Evolutionary conservation across 2,329 filamentous ascomycete genomes (phyloP), one percentile per base, ranked within the genome.

Genomic region (Neonectria sp.): DNA sequence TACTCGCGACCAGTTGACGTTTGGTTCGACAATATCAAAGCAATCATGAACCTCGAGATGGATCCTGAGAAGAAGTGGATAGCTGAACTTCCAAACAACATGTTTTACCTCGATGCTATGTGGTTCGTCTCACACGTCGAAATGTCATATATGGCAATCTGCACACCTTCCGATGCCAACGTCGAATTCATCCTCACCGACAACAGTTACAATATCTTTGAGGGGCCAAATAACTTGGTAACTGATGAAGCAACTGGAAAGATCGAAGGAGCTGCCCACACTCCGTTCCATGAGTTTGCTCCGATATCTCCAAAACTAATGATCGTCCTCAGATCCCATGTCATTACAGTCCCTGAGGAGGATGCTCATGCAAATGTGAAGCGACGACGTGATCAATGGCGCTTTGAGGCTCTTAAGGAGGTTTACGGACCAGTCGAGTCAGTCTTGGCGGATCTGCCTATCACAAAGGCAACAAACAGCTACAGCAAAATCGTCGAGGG

Each of bases 11-110:
- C 60, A 24, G 21, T 55, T 11, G 52, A 63, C 40, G 60, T 63
- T 12, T 63, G 60, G 60, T 63, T 63, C n/a, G 40, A 63, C 52
- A 63, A 56, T 43, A n/a, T 63, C 25, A 56, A 63, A 31, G 15
- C 60, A 6, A 56, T 63, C 1, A 55, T 63, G 21, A 45, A 48
- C 12, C 31, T 55, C 15, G 46, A 56, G 13, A 49, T 63, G 60
- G 60, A 55, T 15, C 33, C 43, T 3, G 52, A 56, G 9, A 31
- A 55, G 24, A 13, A 43, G 6, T 63, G 52, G 60, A n/a, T 21
- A 6, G 2, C 1, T 15, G 43, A 55, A 21, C 24, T 63, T 6
- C 40, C 24, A 6, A 51, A 35, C 12, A 46, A 37, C 1, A 63
- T 63, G 52, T 63, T 63, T 29, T 24, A 49, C 13, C 3, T 17